A percentile compares a stretch with the other conserved stretches of the same genome.
Evolutionary conservation across 805 yeast genomes (phyloP).

Genomic region (Scheffersomyces stipitis): DNA sequence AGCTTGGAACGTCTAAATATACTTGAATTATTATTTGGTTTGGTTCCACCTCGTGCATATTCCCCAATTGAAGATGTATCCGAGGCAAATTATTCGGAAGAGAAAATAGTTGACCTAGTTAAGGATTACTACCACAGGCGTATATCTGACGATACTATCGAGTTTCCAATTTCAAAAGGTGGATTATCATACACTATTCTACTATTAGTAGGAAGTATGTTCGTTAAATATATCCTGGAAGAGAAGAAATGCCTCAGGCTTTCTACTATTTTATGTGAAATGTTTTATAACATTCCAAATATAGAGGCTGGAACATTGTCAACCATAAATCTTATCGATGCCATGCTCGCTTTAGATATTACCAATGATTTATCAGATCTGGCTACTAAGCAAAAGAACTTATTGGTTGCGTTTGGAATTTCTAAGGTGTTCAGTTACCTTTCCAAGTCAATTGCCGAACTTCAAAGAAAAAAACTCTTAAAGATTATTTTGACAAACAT

Average conservation of each 20-base stretch:
- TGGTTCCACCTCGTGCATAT: conserved; percentile 67
- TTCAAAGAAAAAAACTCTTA: conserved; percentile 38
- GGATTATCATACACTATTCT: conserved; percentile 18
- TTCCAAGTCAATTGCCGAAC: conserved; percentile 22
- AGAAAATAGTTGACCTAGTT: conserved; percentile 14
- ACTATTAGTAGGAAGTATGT: conserved; percentile 15
- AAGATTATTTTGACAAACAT: conserved; percentile 43
- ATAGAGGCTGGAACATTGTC: conserved; percentile 5
- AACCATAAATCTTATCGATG: conserved; percentile 8
- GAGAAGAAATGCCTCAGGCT: conserved; percentile 14
- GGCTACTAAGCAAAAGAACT: conserved; percentile 2
- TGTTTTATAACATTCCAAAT: conserved; percentile 21
- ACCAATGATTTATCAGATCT: neutral
- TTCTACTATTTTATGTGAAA: conserved; percentile 18
- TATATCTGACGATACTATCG: conserved; percentile 1
- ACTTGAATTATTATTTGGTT: conserved; percentile 43
- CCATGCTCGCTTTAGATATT: conserved; percentile 11
- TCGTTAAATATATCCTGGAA: conserved; percentile 14
- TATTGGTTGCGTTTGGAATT: conserved; percentile 44
- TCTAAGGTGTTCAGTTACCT: conserved; percentile 40
- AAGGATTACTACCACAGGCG: conserved; percentile 18
- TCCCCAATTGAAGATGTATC: conserved; percentile 1
- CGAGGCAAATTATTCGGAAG: neutral
- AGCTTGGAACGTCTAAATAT: conserved; percentile 37
- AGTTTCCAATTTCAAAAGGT: conserved; percentile 13